Conservation (phyloP, 2,329 filamentous ascomycete genomes). For the Ophiostoma sp. region DNA sequence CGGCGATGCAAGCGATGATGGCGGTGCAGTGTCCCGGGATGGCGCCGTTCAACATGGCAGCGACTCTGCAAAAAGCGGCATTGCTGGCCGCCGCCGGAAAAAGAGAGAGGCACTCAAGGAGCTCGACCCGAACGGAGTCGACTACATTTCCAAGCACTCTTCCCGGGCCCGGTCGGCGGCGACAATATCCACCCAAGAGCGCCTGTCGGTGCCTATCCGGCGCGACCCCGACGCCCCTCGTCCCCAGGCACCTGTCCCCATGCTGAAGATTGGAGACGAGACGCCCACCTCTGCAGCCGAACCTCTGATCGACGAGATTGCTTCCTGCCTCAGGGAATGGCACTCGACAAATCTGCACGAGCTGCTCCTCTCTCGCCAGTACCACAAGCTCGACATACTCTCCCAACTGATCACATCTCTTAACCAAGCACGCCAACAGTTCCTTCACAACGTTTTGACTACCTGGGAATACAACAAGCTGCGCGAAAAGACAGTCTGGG, state of each 20-base stretch:
- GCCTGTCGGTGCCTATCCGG: constrained; percentile 44
- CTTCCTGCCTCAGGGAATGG: constrained; percentile 95
- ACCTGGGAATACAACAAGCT: constrained; percentile 72
- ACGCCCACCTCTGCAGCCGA: constrained; percentile 84
- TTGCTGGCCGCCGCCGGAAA: constrained; percentile 39
- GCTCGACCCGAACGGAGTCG: constrained; percentile 24
- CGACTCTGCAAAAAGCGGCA: constrained; percentile 52
- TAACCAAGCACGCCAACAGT: constrained; percentile 78
- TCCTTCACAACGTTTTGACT: constrained; percentile 91
- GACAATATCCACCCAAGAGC: constrained; percentile 33
- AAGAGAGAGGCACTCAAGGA: constrained; percentile 26
- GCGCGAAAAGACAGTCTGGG: constrained; percentile 90
- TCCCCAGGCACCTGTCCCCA: constrained; percentile 86
- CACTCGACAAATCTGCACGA: constrained; percentile 96
- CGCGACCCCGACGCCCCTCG: constrained; percentile 65
- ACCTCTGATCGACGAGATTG: constrained; percentile 93
- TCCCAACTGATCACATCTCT: constrained; percentile 75
- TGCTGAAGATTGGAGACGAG: constrained; percentile 97
- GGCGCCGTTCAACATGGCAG: constrained; percentile 35
- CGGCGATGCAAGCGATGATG: constrained; percentile 33
- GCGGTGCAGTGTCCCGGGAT: constrained; percentile 14
- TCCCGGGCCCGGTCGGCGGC: constrained; percentile 17
- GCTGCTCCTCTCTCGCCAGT: constrained; percentile 75
- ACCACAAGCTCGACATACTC: constrained; percentile 73
- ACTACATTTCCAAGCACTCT: constrained; percentile 6